phyloP scores from a whole-genome alignment of 345 rosid species.

The Euphorbia lathyris region DNA sequence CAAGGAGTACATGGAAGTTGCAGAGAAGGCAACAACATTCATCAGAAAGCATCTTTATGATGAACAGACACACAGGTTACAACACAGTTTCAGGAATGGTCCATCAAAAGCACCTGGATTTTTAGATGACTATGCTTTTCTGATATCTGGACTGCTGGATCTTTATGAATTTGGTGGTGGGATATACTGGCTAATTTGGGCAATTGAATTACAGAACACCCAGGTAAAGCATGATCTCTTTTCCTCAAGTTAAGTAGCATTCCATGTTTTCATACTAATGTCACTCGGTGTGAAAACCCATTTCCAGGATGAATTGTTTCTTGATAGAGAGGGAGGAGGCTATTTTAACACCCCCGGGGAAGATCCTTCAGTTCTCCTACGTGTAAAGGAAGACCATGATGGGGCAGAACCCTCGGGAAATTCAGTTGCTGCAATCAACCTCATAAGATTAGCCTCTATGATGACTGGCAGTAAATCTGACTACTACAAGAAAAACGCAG shows the following conservation, averaged over 20 bases:
- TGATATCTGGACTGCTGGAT: conserved; percentile 80
- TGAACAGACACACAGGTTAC: conserved; percentile 56
- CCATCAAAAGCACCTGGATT: conserved; percentile 96
- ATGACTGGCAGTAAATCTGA: conserved; percentile 51
- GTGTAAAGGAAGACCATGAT: conserved; percentile 95
- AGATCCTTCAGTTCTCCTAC: conserved; percentile 85
- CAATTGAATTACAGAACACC: conserved; percentile 64
- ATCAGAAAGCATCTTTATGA: conserved; percentile 63
- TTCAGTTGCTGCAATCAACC: conserved; percentile 82
- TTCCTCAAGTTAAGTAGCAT: not conserved
- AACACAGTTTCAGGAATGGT: conserved; percentile 79
- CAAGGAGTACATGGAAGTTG: conserved; percentile 69
- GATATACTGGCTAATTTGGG: conserved; percentile 72
- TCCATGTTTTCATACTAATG: not conserved
- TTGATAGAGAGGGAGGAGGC: conserved; percentile 86
- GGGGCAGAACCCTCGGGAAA: conserved; percentile 99
- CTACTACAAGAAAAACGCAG: conserved; percentile 55
- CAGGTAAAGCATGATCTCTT: conserved; percentile 43
- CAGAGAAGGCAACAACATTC: conserved; percentile 78
- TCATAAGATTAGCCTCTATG: conserved; percentile 72
- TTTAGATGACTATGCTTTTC: conserved; percentile 90
- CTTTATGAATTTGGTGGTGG: conserved; percentile 75
- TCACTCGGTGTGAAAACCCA: not conserved
- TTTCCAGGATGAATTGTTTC: conserved; percentile 82
- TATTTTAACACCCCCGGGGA: conserved; percentile 84